Evolutionary conservation across 192 early-diverging fungal species (phyloP), one percentile per base, ranked within the genome.

Genomic region (Glomus cerebriforme): DNA sequence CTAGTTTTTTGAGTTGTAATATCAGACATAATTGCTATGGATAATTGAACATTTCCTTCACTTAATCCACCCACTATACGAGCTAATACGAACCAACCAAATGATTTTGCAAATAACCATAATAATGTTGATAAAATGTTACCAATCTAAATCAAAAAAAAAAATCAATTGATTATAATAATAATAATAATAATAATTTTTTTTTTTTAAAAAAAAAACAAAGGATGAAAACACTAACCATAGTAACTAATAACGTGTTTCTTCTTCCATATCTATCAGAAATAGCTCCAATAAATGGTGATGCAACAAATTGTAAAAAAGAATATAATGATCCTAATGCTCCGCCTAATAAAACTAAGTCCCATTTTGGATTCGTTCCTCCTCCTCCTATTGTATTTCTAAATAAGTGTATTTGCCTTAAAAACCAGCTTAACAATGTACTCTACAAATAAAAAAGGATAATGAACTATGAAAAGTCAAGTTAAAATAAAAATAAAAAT

Each of bases 1-100:
- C 98, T 80, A 0, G 87, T 91, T 75, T 91, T 85, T 0, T 87
- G 84, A 0, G 93, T 92, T 0, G 98, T 98, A 64, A 98, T 89
- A 79, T 99, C 98, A 22, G 95, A 93, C 58, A 99, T 96, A 81
- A 98, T 96, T 1, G 98, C 96, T 49, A 95, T 95, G 3, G 93
- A 95, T 59, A 99, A 90, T 85, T 99, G 98, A 19, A 99, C 96
- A 79, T 99, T 99, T 59, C 98, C 98, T 81, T 99, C 98, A 67
- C 94, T 96, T 73, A 99, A 85, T 13, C 98, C 98, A 5, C 93
- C 98, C 59, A 99, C 88, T 58, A 97, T 83, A 12, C 98, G 86
- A 7, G 96, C 93, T 7, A 91, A 79, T 34, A 99, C 88, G 81
- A 99, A 99, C 35, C 87, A 80, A 58, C 89, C 86, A 78, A 99